These are phyloP conservation scores for Stephanodiscus minutulus DNA, from an alignment of 108 stramenopile genomes.

Conservation along the genomic window DNA sequence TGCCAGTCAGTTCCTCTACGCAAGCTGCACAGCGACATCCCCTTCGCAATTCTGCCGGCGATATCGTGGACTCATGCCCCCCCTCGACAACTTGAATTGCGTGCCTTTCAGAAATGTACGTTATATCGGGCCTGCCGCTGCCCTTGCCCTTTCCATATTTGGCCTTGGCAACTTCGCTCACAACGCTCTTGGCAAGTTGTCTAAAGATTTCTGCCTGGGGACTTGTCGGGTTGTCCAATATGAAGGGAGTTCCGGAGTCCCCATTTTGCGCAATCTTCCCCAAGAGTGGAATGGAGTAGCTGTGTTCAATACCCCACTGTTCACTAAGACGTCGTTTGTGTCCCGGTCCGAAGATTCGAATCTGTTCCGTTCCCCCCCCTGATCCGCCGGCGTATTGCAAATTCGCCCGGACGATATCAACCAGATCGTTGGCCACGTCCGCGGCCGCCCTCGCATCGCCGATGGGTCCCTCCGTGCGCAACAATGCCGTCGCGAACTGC, in stretches of 20 bases:
- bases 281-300: slow-evolving; percentile 73
- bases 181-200: slow-evolving; percentile 67
- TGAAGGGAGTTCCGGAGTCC: slow-evolving; percentile 79
- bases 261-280: slow-evolving; percentile 81
- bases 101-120: slow-evolving; percentile 52
- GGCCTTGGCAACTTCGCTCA: slow-evolving; percentile 77
- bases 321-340: slow-evolving; percentile 72
- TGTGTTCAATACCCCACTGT: slow-evolving; percentile 89
- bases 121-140: slow-evolving; percentile 44
- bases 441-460: slow-evolving; percentile 14
- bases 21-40: slow-evolving; percentile 88
- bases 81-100: slow-evolving; percentile 37
- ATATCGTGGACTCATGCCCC: slow-evolving; percentile 23
- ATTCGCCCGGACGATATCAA: slow-evolving; percentile 52
- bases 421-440: slow-evolving; percentile 50
- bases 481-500: slow-evolving; percentile 43
- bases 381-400: slow-evolving; percentile 7
- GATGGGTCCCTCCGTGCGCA: slow-evolving; percentile 36
- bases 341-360: slow-evolving; percentile 83
- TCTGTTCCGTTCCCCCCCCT: slow-evolving; percentile 39
- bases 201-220: slow-evolving; percentile 66
- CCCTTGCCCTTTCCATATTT: slow-evolving; percentile 49
- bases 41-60: slow-evolving; percentile 68
- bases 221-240: slow-evolving; percentile 70
- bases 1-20: slow-evolving; percentile 92